These are phyloP conservation scores for Pyrenochaeta sp. DNA, from an alignment of 2,329 filamentous ascomycete genomes.

Conservation along the genomic window DNA sequence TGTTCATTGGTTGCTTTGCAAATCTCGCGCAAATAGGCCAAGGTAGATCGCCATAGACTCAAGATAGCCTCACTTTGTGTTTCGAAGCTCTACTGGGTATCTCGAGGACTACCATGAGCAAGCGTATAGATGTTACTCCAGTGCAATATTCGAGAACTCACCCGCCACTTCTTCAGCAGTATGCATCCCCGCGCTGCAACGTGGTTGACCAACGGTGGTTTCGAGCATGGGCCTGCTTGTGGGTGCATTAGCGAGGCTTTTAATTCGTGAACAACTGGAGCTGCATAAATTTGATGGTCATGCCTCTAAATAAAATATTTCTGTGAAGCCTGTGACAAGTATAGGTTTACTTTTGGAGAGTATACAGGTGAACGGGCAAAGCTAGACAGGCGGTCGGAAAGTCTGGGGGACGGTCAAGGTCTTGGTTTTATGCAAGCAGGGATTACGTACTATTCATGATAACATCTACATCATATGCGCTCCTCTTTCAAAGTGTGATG, in stretches of 20 bases:
- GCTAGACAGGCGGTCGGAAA: neutral
- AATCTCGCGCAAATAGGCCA: neutral
- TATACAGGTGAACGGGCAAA: no score
- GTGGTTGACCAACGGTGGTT: conserved; percentile 8
- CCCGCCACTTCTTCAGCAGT: neutral
- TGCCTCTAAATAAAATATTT: no score
- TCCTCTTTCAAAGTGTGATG: no score
- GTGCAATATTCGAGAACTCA: no score
- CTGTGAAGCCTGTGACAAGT: neutral
- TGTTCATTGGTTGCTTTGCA: neutral
- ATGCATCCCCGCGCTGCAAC: conserved; percentile 1
- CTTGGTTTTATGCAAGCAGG: no score
- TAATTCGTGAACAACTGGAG: neutral
- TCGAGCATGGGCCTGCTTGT: neutral
- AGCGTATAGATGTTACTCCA: no score
- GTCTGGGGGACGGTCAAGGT: no score
- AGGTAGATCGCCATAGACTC: neutral
- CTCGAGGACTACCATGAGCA: no score
- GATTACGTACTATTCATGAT: no score
- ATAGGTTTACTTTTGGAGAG: no score
- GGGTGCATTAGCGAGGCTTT: conserved; percentile 1
- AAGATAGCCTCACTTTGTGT: neutral
- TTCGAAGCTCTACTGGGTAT: neutral
- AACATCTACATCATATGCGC: no score
- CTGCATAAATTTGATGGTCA: neutral